phyloP scores from a whole-genome alignment of 2,329 filamentous ascomycete species.

The Clonostachys rosea region DNA sequence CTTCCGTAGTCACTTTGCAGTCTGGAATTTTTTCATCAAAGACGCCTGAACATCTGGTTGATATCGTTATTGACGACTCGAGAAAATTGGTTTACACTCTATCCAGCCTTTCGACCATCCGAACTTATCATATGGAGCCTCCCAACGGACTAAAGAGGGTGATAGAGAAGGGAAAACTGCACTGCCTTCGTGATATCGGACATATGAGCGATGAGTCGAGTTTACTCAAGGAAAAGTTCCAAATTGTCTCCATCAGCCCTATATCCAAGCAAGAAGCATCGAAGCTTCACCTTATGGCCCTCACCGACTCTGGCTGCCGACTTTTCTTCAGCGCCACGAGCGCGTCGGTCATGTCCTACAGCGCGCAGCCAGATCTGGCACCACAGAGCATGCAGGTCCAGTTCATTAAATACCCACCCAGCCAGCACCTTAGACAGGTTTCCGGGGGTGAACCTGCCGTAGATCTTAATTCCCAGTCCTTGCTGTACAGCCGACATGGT shows the following conservation, averaged over 20 bases:
- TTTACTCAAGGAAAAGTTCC: conserved; percentile 64
- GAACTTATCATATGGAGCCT: conserved; percentile 81
- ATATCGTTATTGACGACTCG: conserved; percentile 85
- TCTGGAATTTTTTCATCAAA: conserved; percentile 45
- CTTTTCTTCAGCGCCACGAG: conserved; percentile 89
- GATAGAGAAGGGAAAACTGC: conserved; percentile 59
- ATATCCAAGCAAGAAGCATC: conserved; percentile 76
- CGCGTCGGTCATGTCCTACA: conserved; percentile 62
- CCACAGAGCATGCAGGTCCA: conserved; percentile 98
- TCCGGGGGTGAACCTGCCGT: conserved; percentile 30
- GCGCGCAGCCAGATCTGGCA: conserved; percentile 55
- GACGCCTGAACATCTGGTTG: conserved; percentile 60
- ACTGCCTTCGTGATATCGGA: conserved; percentile 67
- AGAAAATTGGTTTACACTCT: conserved; percentile 87
- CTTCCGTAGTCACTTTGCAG: conserved; percentile 52
- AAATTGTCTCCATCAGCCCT: conserved; percentile 79
- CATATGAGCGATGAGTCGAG: conserved; percentile 78
- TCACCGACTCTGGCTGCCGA: conserved; percentile 85
- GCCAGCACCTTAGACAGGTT: conserved; percentile 19
- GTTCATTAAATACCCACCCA: conserved; percentile 89
- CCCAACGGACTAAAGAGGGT: conserved; percentile 56
- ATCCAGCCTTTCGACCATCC: conserved; percentile 81
- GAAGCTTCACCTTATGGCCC: conserved; percentile 83
- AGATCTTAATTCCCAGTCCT: conserved; percentile 42
- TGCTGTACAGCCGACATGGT: conserved; percentile 45